Percentiles rank a stretch among this genome's conserved stretches.
phyloP scores from a whole-genome alignment of 768 basidiomycete genomes.

The Agrocybe pediades region DNA sequence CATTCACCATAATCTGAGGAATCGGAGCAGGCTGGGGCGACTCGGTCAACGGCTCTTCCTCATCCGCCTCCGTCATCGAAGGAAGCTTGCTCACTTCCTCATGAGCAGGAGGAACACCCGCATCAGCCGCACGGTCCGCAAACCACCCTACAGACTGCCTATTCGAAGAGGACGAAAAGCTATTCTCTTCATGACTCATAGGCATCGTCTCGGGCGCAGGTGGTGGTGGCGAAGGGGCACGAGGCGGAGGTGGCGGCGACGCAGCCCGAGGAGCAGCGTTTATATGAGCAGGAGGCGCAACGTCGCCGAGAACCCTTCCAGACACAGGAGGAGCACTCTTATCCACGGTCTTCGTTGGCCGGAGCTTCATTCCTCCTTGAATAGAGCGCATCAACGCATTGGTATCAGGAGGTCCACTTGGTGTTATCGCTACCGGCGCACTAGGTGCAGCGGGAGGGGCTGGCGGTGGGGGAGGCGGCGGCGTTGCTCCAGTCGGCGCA shows the following conservation, averaged over 20 bases:
- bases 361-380: slow-evolving; percentile 70
- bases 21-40: slow-evolving; percentile 28
- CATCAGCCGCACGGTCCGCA: slow-evolving; percentile 80
- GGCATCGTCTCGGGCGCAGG: slow-evolving; percentile 31
- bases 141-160: slow-evolving; percentile 93
- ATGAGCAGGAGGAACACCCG: slow-evolving; percentile 30
- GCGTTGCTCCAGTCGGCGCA: slow-evolving; percentile 31
- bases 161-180: slow-evolving; percentile 46
- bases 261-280: slow-evolving; percentile 43
- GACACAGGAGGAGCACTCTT: slow-evolving; percentile 69
- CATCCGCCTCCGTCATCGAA: slow-evolving; percentile 62
- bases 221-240: slow-evolving; percentile 18
- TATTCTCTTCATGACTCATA: slow-evolving; percentile 22
- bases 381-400: slow-evolving; percentile 79
- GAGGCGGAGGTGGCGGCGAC: slow-evolving; percentile 41
- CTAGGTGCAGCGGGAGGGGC: slow-evolving; percentile 39
- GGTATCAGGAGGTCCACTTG: slow-evolving; percentile 48
- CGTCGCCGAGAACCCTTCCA: slow-evolving; percentile 80
- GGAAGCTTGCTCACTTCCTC: slow-evolving; percentile 46
- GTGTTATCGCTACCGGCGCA: slow-evolving; percentile 32
- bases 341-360: slow-evolving; percentile 81
- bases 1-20: slow-evolving; percentile 63
- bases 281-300: slow-evolving; percentile 70
- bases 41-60: slow-evolving; percentile 48
- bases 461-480: slow-evolving; percentile 35